Evolutionary conservation across 2,329 filamentous ascomycete species (phyloP).

Genomic region (Arachnomyces sp.): DNA sequence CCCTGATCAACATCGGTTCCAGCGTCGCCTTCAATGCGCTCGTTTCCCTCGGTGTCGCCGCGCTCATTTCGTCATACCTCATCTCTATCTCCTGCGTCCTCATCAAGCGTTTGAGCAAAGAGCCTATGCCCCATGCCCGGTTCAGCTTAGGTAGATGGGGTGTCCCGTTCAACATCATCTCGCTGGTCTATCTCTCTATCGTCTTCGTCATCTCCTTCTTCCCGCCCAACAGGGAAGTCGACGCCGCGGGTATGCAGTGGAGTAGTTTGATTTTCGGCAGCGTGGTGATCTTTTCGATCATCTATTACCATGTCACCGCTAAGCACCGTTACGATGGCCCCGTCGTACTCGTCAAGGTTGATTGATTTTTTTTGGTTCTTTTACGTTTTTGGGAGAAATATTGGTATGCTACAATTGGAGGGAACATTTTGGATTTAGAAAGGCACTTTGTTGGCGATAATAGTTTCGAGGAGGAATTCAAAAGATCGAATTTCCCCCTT

Average conservation of each 20-base stretch:
- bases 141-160: slow-evolving; percentile 35
- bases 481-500: too few species aligned
- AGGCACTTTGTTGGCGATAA: too few species aligned
- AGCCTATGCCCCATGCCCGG: slow-evolving; percentile 24
- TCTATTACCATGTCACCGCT: slow-evolving; percentile 19
- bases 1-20: slow-evolving; percentile 39
- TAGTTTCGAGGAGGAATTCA: too few species aligned
- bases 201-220: slow-evolving; percentile 22
- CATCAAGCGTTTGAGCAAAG: slow-evolving; percentile 22
- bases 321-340: slow-evolving; percentile 23
- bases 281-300: slow-evolving; percentile 19
- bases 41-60: slow-evolving; percentile 29
- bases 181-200: slow-evolving; percentile 15
- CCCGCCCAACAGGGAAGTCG: slow-evolving; percentile 15
- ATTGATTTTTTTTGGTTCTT: too few species aligned
- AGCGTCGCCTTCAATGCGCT: slow-evolving; percentile 36
- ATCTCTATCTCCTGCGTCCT: slow-evolving; percentile 33
- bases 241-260: slow-evolving; percentile 22
- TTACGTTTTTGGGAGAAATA: too few species aligned
- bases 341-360: slow-evolving; percentile 18
- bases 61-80: slow-evolving; percentile 34
- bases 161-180: slow-evolving; percentile 27
- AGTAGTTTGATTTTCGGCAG: slow-evolving; percentile 19
- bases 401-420: too few species aligned
- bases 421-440: too few species aligned